These are phyloP conservation scores for Lentinula novae-zelandiae DNA, from an alignment of 1,284 basidiomycete genomes.

Conservation along the genomic window DNA sequence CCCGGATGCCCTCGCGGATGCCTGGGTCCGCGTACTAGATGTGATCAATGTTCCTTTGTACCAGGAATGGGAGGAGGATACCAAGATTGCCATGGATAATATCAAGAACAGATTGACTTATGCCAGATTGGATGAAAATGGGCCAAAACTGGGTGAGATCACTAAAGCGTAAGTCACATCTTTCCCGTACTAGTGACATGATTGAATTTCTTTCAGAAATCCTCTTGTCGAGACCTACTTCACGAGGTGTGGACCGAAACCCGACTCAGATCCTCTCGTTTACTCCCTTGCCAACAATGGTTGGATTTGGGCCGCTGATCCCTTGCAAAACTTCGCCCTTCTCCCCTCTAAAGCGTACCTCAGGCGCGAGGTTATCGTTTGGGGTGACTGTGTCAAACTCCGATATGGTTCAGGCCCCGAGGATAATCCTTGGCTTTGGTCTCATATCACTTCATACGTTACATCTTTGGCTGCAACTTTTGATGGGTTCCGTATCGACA, in stretches of 20 bases:
- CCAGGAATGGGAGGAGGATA: slow-evolving; percentile 81
- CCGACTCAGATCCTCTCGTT: slow-evolving; percentile 59
- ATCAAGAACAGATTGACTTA: slow-evolving; percentile 79
- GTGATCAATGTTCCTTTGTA: slow-evolving; percentile 87
- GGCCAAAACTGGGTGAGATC: slow-evolving; percentile 84
- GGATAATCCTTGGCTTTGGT: slow-evolving; percentile 94
- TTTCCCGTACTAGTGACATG: not conserved
- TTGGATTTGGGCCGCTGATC: slow-evolving; percentile 98
- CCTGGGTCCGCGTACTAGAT: slow-evolving; percentile 78
- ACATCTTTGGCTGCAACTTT: slow-evolving; percentile 77
- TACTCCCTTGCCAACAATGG: slow-evolving; percentile 95
- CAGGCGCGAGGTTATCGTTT: slow-evolving; percentile 93
- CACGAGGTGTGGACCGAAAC: slow-evolving; percentile 67
- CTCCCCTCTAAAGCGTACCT: slow-evolving; percentile 95
- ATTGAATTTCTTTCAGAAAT: slow-evolving; percentile 38
- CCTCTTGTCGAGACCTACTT: slow-evolving; percentile 90
- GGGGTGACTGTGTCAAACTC: slow-evolving; percentile 98
- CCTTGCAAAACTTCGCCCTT: slow-evolving; percentile 93
- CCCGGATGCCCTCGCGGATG: slow-evolving; percentile 53
- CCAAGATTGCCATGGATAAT: slow-evolving; percentile 67
- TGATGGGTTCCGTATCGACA: slow-evolving; percentile 96
- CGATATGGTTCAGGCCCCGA: slow-evolving; percentile 80
- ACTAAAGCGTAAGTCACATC: slow-evolving; percentile 55
- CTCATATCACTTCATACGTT: slow-evolving; percentile 89
- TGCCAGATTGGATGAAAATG: slow-evolving; percentile 75